These are phyloP conservation scores for Trichoderma sp. DNA, from an alignment of 2,329 filamentous ascomycete species.

Conservation along the genomic window DNA sequence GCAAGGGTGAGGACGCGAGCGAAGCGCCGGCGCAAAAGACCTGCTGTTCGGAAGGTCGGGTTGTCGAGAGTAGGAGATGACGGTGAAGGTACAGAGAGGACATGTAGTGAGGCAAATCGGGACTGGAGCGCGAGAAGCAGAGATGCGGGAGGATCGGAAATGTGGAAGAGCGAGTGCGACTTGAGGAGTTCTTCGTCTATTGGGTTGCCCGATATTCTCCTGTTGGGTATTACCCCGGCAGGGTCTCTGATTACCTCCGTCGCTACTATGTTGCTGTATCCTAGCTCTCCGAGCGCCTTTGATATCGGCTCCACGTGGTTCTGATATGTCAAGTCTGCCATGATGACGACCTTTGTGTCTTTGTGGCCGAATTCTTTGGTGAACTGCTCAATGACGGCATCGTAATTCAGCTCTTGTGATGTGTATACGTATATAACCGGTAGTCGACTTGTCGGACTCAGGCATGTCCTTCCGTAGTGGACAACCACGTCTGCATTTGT, in stretches of 20 bases:
- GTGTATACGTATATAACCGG: constrained; percentile 94
- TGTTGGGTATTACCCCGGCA: constrained; percentile 79
- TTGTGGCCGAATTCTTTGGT: constrained; percentile 66
- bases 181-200: constrained; percentile 51
- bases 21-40: constrained; percentile 78
- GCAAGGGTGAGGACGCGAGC: constrained; percentile 79
- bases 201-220: constrained; percentile 58
- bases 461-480: constrained; percentile 89
- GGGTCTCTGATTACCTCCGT: constrained; percentile 79
- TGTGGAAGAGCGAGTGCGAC: constrained; percentile 78
- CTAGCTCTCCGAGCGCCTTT: constrained; percentile 54
- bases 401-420: constrained; percentile 64
- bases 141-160: constrained; percentile 76
- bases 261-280: constrained; percentile 70
- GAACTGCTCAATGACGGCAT: constrained; percentile 61
- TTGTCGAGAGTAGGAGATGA: constrained; percentile 52
- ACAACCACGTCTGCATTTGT: constrained; percentile 87
- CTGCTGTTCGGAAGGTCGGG: constrained; percentile 47
- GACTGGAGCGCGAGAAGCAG: constrained; percentile 86
- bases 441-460: constrained; percentile 84
- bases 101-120: constrained; percentile 74
- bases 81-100: constrained; percentile 67
- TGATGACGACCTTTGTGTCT: constrained; percentile 68
- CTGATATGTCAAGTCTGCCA: constrained; percentile 88
- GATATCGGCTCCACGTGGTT: constrained; percentile 67